Percentiles rank a stretch among this genome's conserved stretches.
Conservation (phyloP, 2,329 filamentous ascomycete species). For the Aspergillus novoparasiticus region DNA sequence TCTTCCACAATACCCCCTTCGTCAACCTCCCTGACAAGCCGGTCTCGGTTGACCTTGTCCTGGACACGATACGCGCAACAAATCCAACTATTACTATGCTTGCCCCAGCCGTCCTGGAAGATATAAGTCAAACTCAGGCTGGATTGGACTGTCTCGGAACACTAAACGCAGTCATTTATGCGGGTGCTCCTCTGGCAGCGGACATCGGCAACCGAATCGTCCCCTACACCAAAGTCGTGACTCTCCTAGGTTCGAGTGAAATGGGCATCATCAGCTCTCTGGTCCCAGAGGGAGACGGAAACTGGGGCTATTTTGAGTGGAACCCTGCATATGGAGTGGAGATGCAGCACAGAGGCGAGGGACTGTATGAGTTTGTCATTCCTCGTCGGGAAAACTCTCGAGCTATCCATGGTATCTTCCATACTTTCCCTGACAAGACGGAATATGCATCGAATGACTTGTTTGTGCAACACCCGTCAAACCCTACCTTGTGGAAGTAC, state of each 20-base stretch:
- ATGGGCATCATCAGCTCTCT: conserved; percentile 14
- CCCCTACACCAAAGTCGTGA: neutral
- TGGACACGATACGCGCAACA: conserved; percentile 12
- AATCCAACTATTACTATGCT: conserved; percentile 19
- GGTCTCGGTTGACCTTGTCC: conserved; percentile 19
- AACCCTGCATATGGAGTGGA: conserved; percentile 13
- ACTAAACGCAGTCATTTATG: conserved; percentile 13
- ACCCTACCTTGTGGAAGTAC: conserved; percentile 20
- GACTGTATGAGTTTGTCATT: conserved; percentile 24
- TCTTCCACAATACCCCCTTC: neutral
- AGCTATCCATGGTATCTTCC: conserved; percentile 17
- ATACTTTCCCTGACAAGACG: conserved; percentile 22
- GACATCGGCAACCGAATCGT: neutral
- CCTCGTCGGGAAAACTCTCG: neutral
- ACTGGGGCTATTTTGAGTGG: conserved; percentile 31
- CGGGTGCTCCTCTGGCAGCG: neutral
- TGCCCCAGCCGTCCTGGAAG: conserved; percentile 18
- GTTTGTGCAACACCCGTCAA: conserved; percentile 40
- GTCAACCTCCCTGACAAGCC: conserved; percentile 5
- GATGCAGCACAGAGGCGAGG: conserved; percentile 14
- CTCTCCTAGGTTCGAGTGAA: conserved; percentile 10
- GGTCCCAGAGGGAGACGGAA: conserved; percentile 5
- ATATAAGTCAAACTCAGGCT: conserved; percentile 9
- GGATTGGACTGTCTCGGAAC: conserved; percentile 14
- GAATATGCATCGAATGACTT: conserved; percentile 30